Conservation (phyloP, 805 yeast species). For the Teunomyces cretensis region DNA sequence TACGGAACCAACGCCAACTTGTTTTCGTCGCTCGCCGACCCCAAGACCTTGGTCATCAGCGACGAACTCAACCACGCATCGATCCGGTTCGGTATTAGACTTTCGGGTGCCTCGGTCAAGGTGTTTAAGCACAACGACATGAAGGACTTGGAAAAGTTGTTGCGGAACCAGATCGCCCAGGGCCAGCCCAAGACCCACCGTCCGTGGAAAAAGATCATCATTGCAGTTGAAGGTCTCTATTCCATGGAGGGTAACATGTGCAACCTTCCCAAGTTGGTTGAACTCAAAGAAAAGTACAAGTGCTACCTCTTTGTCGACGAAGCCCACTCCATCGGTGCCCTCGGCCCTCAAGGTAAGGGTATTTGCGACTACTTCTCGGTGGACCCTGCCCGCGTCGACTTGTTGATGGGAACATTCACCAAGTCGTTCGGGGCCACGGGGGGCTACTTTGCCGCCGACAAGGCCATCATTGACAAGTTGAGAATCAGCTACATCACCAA, state of each 20-base stretch:
- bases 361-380: constrained; percentile 90
- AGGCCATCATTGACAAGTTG: constrained; percentile 67
- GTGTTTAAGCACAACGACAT: constrained; percentile 92
- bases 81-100: constrained; percentile 89
- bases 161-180: constrained; percentile 83
- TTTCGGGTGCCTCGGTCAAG: constrained; percentile 90
- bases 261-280: constrained; percentile 73
- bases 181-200: constrained; percentile 95
- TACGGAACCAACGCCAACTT: constrained; percentile 92
- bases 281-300: constrained; percentile 77
- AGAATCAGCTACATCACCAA: constrained; percentile 72
- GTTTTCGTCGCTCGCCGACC: constrained; percentile 78
- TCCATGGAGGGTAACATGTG: constrained; percentile 92
- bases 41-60: constrained; percentile 85
- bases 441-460: constrained; percentile 86
- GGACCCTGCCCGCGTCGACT: constrained; percentile 72
- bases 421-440: constrained; percentile 99
- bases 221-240: constrained; percentile 90
- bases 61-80: constrained; percentile 96
- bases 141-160: constrained; percentile 68
- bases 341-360: constrained; percentile 93
- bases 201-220: constrained; percentile 87
- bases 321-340: constrained; percentile 98
- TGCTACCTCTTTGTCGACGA: constrained; percentile 92
- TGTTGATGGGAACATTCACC: constrained; percentile 96